phyloP scores from a whole-genome alignment of 2,329 filamentous ascomycete species.

The Rachicladosporium sp. region DNA sequence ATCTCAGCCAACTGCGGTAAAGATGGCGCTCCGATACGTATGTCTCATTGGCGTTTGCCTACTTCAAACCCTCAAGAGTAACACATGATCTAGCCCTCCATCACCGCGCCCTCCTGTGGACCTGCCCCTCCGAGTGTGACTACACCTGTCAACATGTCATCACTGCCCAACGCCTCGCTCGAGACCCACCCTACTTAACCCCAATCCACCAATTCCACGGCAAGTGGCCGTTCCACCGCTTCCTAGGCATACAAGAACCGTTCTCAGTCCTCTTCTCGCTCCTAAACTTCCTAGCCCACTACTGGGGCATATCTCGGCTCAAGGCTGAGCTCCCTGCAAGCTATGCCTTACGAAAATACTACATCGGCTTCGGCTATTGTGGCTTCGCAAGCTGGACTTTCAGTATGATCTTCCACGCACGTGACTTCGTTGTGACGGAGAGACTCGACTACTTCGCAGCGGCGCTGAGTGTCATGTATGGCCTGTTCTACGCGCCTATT shows the following conservation, averaged over 20 bases:
- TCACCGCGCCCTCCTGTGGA: conserved; percentile 81
- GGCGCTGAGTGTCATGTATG: conserved; percentile 80
- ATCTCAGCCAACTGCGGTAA: conserved; percentile 63
- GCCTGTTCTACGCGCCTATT: conserved; percentile 73
- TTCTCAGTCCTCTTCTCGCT: conserved; percentile 87
- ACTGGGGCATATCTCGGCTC: conserved; percentile 60
- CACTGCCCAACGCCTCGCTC: conserved; percentile 56
- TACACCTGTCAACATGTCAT: conserved; percentile 94
- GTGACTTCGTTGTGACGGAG: conserved; percentile 77
- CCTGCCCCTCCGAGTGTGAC: conserved; percentile 88
- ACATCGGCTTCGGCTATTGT: conserved; percentile 65
- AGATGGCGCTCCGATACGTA: conserved; percentile 59
- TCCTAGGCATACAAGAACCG: conserved; percentile 89
- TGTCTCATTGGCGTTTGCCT: too few species aligned
- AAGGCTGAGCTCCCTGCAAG: conserved; percentile 54
- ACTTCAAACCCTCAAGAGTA: too few species aligned
- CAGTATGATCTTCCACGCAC: conserved; percentile 82
- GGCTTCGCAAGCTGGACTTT: conserved; percentile 76
- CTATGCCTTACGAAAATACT: conserved; percentile 71
- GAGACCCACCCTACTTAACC: conserved; percentile 49
- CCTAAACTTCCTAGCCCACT: conserved; percentile 80
- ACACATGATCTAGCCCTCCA: conserved; percentile 61
- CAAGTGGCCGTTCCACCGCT: conserved; percentile 92
- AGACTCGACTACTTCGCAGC: conserved; percentile 94
- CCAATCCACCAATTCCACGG: conserved; percentile 87